phyloP scores from a whole-genome alignment of 1,284 basidiomycete species.

The Sphaerobolus stellatus region DNA sequence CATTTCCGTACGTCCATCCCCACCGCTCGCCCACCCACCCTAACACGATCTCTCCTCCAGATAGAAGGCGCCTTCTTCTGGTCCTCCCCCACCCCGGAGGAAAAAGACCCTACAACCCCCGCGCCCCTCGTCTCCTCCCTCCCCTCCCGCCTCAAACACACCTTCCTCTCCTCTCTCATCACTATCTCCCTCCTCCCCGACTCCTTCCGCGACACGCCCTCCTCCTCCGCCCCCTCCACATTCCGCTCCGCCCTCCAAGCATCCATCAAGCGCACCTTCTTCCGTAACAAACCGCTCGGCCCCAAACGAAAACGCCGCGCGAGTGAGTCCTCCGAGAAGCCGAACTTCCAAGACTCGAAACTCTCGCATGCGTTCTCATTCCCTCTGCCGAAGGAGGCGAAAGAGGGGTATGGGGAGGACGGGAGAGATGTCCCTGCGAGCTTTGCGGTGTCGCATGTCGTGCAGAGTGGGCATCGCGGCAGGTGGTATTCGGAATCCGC shows the following conservation, averaged over 20 bases:
- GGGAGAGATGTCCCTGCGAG: not conserved
- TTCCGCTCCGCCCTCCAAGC: not conserved
- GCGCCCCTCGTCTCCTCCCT: not conserved
- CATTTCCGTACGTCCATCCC: conserved; percentile 4
- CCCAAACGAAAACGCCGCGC: not conserved
- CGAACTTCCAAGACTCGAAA: conserved; percentile 26
- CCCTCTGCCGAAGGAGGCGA: conserved; percentile 50
- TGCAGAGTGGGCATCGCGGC: not conserved
- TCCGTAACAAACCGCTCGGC: not conserved
- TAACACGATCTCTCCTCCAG: conserved; percentile 33
- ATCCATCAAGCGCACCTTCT: not conserved
- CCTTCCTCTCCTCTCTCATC: conserved; percentile 4
- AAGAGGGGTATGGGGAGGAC: conserved; percentile 23
- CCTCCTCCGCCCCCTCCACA: not conserved
- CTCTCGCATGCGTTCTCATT: conserved; percentile 56
- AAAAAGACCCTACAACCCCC: conserved; percentile 23
- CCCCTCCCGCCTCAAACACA: conserved; percentile 5
- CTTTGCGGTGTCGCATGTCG: not conserved
- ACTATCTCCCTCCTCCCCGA: conserved; percentile 1
- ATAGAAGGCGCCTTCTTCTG: conserved; percentile 65
- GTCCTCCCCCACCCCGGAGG: conserved; percentile 33
- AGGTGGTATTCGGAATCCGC: not conserved
- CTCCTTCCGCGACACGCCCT: not conserved
- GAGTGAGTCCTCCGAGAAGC: conserved; percentile 6
- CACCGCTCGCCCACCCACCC: not conserved